Evolutionary conservation across 139 green algal genomes (phyloP), one percentile per base, ranked within the genome.

Genomic region (Gonium pectorale): DNA sequence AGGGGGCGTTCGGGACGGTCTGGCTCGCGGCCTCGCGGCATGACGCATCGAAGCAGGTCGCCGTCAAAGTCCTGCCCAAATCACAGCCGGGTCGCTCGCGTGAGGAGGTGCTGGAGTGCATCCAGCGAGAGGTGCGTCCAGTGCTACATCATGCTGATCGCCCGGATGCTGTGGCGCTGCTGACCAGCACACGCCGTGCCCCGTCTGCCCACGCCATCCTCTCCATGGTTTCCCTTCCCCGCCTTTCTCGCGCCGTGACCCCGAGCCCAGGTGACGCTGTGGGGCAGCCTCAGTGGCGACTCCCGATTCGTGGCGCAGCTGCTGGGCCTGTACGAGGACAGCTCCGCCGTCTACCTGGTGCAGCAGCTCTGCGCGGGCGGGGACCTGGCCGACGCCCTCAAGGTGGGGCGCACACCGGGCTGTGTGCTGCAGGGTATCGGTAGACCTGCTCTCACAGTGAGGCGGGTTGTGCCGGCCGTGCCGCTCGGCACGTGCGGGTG

Each of bases 51-150:
- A 35, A 82, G 51, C 52, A 82, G 41, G 88, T 87, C 9, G 88
- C 88, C 2, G 86, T 92, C 31, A 92, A 92, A 59, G 67, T 92
- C 26, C 59, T 92, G 3, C 49, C 59, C 41, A 88, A 88, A 69
- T n/a, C 62, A 1, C 64, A 72, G 3, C 37, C 80, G 26, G 85
- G 89, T 46, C 63, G 69, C 5, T 79, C 38, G 2, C 35, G 51
- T 0, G 64, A 81, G n/a, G 54, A 87, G 44, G 38, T 46, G 26
- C 43, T 87, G 44, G 44, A 59, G 1, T 56, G 56, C 56, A 92
- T 92, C n/a, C n/a, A 67, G 68, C 44, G 59, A 24, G 88, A 92
- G 81, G 85, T 90, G 68, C 22, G 72, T n/a, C 5, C 5, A 22
- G 2, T 29, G 49, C 67, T 59, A 37, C 19, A 54, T 33, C 24